phyloP scores from a whole-genome alignment of 257 asterid species.

The Verbascum thapsus region DNA sequence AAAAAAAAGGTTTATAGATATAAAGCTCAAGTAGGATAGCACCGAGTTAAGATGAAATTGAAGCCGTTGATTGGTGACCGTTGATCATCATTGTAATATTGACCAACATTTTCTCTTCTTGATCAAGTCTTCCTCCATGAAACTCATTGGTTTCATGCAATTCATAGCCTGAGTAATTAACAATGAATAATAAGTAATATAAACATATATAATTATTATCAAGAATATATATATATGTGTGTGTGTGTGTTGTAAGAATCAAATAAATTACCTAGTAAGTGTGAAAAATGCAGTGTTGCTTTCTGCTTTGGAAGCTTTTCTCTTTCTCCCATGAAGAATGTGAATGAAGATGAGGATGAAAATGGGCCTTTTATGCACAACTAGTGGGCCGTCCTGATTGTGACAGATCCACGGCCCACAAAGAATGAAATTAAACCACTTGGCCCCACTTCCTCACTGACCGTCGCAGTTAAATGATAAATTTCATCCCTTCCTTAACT shows the following conservation, averaged over 20 bases:
- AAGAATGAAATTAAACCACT: constrained; percentile 47
- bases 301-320: constrained; percentile 49
- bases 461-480: too few species aligned
- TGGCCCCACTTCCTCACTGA: constrained; percentile 34
- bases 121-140: constrained; percentile 35
- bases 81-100: neutral
- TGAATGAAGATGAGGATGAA: constrained; percentile 31
- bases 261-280: constrained; percentile 50
- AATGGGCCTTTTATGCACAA: constrained; percentile 49
- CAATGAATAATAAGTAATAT: neutral
- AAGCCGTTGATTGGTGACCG: neutral
- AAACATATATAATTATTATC: neutral
- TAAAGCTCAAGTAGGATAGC: constrained; percentile 68
- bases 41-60: constrained; percentile 37
- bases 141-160: constrained; percentile 15
- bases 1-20: neutral
- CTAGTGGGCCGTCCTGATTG: constrained; percentile 51
- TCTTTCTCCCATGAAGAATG: constrained; percentile 49
- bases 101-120: constrained; percentile 17
- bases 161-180: constrained; percentile 33
- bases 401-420: constrained; percentile 65
- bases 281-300: constrained; percentile 44
- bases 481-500: too few species aligned
- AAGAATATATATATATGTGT: neutral
- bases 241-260: constrained; percentile 2